These are phyloP conservation scores for Punica granatum DNA, from an alignment of 345 rosid genomes.

Conservation along the genomic window DNA sequence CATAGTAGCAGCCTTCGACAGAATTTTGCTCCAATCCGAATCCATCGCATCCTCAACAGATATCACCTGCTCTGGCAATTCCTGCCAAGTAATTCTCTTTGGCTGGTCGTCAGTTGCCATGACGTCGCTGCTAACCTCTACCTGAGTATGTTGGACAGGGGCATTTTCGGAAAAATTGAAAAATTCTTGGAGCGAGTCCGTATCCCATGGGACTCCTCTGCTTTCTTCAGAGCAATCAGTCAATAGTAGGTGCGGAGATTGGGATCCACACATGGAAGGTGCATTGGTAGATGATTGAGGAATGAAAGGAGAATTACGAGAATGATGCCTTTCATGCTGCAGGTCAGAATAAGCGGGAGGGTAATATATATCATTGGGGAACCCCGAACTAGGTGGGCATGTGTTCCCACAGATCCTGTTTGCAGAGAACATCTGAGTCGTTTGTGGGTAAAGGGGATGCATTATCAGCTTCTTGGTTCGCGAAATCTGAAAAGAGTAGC, in stretches of 20 bases:
- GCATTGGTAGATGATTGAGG: conserved; percentile 22
- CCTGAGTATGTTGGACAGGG: conserved; percentile 31
- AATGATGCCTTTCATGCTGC: conserved; percentile 22
- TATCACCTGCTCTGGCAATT: conserved; percentile 62
- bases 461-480: conserved; percentile 39
- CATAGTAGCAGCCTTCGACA: conserved; percentile 32
- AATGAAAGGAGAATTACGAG: conserved; percentile 34
- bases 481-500: conserved; percentile 25
- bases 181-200: conserved; percentile 42
- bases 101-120: conserved; percentile 30
- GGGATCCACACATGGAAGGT: conserved; percentile 12
- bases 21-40: conserved; percentile 64
- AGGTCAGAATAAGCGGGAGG: conserved; percentile 20
- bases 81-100: conserved; percentile 47
- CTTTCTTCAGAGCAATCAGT: conserved; percentile 29
- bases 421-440: conserved; percentile 26
- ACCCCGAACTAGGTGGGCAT: conserved; percentile 27
- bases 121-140: conserved; percentile 33
- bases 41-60: conserved; percentile 52
- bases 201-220: conserved; percentile 42
- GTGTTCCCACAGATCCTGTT: conserved; percentile 23
- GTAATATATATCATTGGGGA: conserved; percentile 20
- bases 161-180: conserved; percentile 40
- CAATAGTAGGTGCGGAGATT: background rate
- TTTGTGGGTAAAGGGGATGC: conserved; percentile 27